These are phyloP conservation scores for Phytophthora sansomeana DNA, from an alignment of 352 stramenopile species.

Conservation along the genomic window DNA sequence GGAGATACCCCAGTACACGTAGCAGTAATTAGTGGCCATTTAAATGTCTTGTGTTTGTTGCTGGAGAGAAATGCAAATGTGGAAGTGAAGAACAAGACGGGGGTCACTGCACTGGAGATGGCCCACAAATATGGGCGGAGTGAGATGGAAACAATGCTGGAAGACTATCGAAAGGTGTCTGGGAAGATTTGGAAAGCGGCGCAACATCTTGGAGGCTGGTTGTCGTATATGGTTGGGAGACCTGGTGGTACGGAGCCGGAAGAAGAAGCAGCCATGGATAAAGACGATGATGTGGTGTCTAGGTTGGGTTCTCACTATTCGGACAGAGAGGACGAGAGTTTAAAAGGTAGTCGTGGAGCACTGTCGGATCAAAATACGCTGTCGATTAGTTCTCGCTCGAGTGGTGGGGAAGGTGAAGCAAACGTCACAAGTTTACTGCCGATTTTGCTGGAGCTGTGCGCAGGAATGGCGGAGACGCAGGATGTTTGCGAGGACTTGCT, in stretches of 20 bases:
- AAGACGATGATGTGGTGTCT: background rate
- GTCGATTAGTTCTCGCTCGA: background rate
- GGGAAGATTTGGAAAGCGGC: conserved; percentile 1
- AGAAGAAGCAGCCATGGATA: background rate
- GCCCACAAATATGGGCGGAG: background rate
- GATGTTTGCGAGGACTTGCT: conserved; percentile 27
- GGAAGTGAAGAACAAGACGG: conserved; percentile 6
- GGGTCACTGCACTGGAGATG: conserved; percentile 1
- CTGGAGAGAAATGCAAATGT: conserved; percentile 7
- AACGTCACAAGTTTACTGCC: conserved; percentile 11
- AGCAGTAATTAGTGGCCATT: conserved; percentile 1
- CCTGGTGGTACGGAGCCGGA: conserved; percentile 7
- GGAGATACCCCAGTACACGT: conserved; percentile 16
- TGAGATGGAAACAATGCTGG: background rate
- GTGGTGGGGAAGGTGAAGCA: background rate
- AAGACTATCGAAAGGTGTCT: background rate
- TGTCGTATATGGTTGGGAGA: conserved; percentile 1
- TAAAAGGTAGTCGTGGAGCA: background rate
- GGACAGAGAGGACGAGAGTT: background rate
- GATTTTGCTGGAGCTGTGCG: conserved; percentile 6
- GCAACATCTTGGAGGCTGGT: background rate
- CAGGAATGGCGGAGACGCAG: conserved; percentile 12
- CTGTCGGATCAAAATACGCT: background rate
- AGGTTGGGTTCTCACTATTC: too few relatives aligned
- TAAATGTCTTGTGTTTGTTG: conserved; percentile 7